Percentiles rank a stretch among this genome's conserved stretches.
phyloP scores from a whole-genome alignment of 352 stramenopile genomes.

The Thalassiosira sp. region DNA sequence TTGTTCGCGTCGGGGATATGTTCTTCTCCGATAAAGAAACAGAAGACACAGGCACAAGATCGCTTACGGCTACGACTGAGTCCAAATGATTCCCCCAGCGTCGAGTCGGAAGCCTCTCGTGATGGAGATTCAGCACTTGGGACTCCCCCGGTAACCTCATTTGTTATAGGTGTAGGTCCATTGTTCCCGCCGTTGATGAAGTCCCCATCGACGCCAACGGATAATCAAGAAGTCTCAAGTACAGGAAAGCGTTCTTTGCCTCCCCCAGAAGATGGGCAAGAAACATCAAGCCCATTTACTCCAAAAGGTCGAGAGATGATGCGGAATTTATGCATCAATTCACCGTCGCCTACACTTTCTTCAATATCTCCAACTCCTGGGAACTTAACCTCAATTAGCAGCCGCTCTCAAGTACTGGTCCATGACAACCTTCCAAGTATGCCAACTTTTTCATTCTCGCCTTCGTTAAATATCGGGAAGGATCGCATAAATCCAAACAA shows the following conservation, averaged over 20 bases:
- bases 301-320: slow-evolving; percentile 27
- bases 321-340: slow-evolving; percentile 23
- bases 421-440: slow-evolving; percentile 3
- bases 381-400: not conserved
- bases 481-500: slow-evolving; percentile 1
- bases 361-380: not conserved
- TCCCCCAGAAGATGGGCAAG: not conserved
- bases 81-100: slow-evolving; percentile 1
- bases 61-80: not conserved
- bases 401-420: not conserved
- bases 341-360: not conserved
- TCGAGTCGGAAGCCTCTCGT: not conserved
- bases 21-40: slow-evolving; percentile 31
- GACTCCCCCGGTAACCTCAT: not conserved
- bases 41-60: slow-evolving; percentile 7
- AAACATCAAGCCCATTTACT: slow-evolving; percentile 27
- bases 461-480: slow-evolving; percentile 16
- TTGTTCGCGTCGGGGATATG: not conserved
- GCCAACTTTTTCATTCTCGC: slow-evolving; percentile 12
- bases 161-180: not conserved
- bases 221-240: slow-evolving; percentile 2
- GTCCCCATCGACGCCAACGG: slow-evolving; percentile 7
- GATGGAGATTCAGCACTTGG: not conserved
- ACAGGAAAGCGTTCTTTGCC: slow-evolving; percentile 3
- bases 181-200: slow-evolving; percentile 4